phyloP scores from a whole-genome alignment of 352 stramenopile species.

The Pythium volutum region DNA sequence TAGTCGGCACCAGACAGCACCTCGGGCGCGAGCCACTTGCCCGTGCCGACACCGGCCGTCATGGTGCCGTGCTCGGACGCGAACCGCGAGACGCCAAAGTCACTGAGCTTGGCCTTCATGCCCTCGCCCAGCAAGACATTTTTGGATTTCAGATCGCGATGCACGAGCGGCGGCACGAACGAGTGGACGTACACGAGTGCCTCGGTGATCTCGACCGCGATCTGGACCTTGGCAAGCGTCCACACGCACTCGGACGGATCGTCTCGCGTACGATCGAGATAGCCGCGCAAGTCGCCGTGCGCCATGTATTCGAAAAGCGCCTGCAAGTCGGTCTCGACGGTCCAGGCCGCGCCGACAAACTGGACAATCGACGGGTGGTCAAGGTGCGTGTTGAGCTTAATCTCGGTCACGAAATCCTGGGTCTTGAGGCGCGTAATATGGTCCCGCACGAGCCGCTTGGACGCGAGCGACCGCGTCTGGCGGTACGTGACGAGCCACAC shows the following conservation, averaged over 20 bases:
- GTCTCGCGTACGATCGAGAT: conserved; percentile 31
- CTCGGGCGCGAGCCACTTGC: conserved; percentile 43
- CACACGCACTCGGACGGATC: neutral
- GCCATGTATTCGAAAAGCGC: conserved; percentile 72
- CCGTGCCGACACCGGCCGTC: conserved; percentile 19
- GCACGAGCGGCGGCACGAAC: conserved; percentile 37
- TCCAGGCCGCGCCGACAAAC: conserved; percentile 70
- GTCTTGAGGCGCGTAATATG: conserved; percentile 42
- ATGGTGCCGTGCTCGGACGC: conserved; percentile 18
- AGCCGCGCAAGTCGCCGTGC: conserved; percentile 50
- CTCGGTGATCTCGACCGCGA: conserved; percentile 45
- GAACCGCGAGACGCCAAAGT: conserved; percentile 26
- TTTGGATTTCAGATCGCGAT: conserved; percentile 42
- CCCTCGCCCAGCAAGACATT: conserved; percentile 39
- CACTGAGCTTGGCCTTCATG: conserved; percentile 25
- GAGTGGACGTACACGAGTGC: conserved; percentile 50
- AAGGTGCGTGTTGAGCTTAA: conserved; percentile 62
- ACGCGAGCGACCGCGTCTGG: conserved; percentile 35
- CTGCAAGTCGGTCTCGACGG: conserved; percentile 50
- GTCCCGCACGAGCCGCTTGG: conserved; percentile 49
- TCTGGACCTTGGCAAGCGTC: conserved; percentile 28
- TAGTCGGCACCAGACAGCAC: conserved; percentile 38
- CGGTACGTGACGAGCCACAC: conserved; percentile 47
- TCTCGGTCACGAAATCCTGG: conserved; percentile 59
- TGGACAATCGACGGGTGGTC: conserved; percentile 61